Base-by-base conservation (phyloP, 192 early-diverging fungal genomes). In the Coemansia sp. region DNA sequence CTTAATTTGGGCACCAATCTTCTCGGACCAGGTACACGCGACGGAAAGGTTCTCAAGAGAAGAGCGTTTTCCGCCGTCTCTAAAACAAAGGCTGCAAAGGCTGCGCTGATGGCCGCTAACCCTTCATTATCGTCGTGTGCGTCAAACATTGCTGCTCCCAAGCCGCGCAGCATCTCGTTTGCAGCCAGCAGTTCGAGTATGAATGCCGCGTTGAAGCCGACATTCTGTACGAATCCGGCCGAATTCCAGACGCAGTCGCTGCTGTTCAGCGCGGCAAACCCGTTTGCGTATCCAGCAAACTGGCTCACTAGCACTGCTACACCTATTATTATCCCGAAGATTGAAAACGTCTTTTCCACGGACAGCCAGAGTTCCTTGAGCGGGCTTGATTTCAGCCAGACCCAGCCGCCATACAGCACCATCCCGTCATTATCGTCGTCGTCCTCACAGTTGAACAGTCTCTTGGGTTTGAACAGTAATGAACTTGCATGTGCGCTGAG, bases 91-190 rank as follows among this genome's bases (percentile, higher is more conserved):
- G 17, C 66, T 2, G 62, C 49, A 15, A 62, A 49, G 23, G 53
- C 43, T 0, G 9, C 1, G 22, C 1, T 13, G 20, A 52, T 52
- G 49, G 22, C 22, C 23, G 23, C 49, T 11, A 52, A 52, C 8
- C 7, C 49, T 4, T 52, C 23, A 14, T 52, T 22, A 15, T 45
- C 42, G 42, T 17, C 17, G 42, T 52, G 20, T 10, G 29, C 32
- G 8, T 40, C 56, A 7, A 10, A 56, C 4, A 61, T 19, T 29
- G 66, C 32, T 23, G 38, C 35, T 35, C 25, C 52, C n/a, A 74
- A 74, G 22, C 62, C 55, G 15, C 72, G 72, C 8, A 74, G 72
- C 50, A 64, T 74, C 25, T 74, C 72, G 3, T 40, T 74, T 52
- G 23, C 9, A 10, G 63, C 70, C 13, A 40, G 11, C 38, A 14